Evolutionary conservation across 1,139 yeast genomes (phyloP).

Genomic region (Nakaseomyces kungkrabaensis): DNA sequence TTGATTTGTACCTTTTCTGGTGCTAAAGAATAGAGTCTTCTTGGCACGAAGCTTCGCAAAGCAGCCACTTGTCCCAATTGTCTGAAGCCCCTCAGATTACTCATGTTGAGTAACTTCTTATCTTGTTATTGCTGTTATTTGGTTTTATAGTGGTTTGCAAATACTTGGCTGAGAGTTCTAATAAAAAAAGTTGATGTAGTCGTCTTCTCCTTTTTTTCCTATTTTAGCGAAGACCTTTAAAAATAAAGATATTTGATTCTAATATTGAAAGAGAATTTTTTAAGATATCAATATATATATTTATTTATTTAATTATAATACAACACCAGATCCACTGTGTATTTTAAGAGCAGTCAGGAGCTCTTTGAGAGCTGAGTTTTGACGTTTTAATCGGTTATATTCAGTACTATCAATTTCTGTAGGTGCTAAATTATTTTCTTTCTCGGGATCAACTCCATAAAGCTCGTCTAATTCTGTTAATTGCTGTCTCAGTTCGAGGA

Average conservation of each 20-base stretch:
- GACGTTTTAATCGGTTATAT: constrained; percentile 3
- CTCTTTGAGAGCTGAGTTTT: constrained; percentile 12
- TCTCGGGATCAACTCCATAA: not conserved
- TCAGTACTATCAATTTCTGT: not conserved
- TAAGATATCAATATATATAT: too few relatives aligned
- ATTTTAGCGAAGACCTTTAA: too few relatives aligned
- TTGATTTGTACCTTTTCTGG: constrained; percentile 29
- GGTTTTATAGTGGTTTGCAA: too few relatives aligned
- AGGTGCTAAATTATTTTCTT: not conserved
- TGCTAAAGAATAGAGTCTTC: not conserved
- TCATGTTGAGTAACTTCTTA: not conserved
- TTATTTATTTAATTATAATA: not conserved
- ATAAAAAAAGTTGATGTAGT: too few relatives aligned
- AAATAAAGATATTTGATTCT: too few relatives aligned
- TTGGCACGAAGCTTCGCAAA: not conserved
- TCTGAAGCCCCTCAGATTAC: not conserved
- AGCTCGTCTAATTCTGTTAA: constrained; percentile 5
- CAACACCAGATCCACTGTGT: constrained; percentile 8
- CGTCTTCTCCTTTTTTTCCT: too few relatives aligned
- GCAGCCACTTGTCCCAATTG: not conserved
- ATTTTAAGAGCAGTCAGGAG: constrained; percentile 16
- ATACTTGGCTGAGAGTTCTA: too few relatives aligned
- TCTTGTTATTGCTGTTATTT: not conserved
- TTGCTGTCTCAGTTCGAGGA: not conserved
- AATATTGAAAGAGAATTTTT: too few relatives aligned